Conservation (phyloP, 345 rosid genomes). For the Conringia planisiliqua region DNA sequence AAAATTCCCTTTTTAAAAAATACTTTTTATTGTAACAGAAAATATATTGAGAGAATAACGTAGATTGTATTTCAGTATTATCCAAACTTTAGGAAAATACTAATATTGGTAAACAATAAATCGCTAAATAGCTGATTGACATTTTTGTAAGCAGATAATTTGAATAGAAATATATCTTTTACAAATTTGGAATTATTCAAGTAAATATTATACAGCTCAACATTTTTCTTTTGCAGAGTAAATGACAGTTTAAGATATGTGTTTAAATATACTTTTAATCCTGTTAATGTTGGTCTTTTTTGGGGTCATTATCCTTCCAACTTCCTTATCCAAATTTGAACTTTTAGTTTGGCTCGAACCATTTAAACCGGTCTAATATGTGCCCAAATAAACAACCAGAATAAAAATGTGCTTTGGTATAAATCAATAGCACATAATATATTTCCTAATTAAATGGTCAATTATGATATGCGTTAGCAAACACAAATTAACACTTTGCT, state of each 20-base stretch:
- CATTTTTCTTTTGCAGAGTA: background rate
- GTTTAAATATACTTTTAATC: background rate
- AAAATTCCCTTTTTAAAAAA: background rate
- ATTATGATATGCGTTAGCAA: background rate
- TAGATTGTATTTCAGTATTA: background rate
- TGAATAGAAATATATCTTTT: background rate
- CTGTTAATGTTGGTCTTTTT: background rate
- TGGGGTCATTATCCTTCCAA: background rate
- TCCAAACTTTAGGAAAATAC: background rate
- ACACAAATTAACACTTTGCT: background rate
- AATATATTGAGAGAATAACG: background rate
- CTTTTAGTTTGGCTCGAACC: background rate
- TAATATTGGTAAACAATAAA: background rate
- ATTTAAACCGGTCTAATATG: background rate
- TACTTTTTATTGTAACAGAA: conserved; percentile 7
- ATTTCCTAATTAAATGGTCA: background rate
- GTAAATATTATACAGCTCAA: background rate
- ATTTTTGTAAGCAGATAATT: background rate
- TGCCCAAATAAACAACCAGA: background rate
- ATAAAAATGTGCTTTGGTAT: too few relatives aligned
- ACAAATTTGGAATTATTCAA: background rate
- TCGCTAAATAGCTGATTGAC: background rate
- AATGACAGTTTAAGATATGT: background rate
- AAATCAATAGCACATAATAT: background rate
- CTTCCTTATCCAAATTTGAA: background rate